Base-by-base conservation (phyloP, 1,284 basidiomycete species). In the Rhodotorula sp. region DNA sequence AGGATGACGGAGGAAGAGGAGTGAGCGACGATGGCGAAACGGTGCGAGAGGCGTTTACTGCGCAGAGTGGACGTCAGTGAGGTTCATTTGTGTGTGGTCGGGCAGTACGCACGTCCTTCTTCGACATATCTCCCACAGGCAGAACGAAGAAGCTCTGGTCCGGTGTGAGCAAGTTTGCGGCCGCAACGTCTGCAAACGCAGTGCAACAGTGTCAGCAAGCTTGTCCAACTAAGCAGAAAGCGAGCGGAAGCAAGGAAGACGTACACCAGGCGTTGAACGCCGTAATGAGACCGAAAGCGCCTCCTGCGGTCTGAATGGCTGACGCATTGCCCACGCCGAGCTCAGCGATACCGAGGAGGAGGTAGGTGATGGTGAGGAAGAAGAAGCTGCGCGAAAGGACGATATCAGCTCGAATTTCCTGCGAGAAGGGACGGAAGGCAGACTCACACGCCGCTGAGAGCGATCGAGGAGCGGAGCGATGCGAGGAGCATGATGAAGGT, bases 401-500 rank as follows among this genome's bases (percentile, higher is more conserved):
- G 40, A 34, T 2, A 13, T 44, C 40, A 44, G 40, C 40, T 18
- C 40, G 40, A 44, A 44, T 7, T 44, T 15, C 16, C 40, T 13
- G 40, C 13, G 11, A 44, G 40, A 44, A 44, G 40, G 7, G 40
- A 44, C 11, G 40, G 40, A 6, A 3, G 40, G 13, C 13, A 13
- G 16, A 44, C 40, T 44, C 40, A 13, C 40, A 61, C 83, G 5
- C 83, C 76, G 54, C 87, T 83, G 64, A 92, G 85, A 2, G 85
- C 86, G 44, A 89, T 61, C 64, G 86, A 90, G 54, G 86, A 87
- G 64, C 88, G 85, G 15, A 91, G 79, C 0, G 87, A 82, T 2
- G 85, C 88, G 62, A 91, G 55, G 62, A 81, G 70, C 78, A 69
- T 74, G 62, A 77, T 77, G 78, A 87, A 82, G 3, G 89, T 90